phyloP scores from a whole-genome alignment of 1,284 basidiomycete genomes.

The Rhodotorula sp. region DNA sequence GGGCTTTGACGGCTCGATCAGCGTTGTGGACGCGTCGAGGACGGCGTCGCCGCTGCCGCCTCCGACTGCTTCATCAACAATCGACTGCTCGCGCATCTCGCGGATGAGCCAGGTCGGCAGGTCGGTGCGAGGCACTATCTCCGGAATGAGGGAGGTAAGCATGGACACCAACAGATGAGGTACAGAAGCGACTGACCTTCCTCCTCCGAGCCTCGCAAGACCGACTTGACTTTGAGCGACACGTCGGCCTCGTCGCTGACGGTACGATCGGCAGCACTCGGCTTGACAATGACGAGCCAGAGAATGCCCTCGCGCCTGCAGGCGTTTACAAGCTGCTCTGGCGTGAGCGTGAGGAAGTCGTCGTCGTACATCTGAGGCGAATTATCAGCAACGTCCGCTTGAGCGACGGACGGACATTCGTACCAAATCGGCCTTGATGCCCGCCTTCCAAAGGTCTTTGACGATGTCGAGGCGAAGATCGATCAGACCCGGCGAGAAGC shows the following conservation, averaged over 20 bases:
- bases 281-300: slow-evolving; percentile 47
- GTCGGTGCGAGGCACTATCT: slow-evolving; percentile 39
- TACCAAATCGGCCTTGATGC: slow-evolving; percentile 59
- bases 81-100: slow-evolving; percentile 36
- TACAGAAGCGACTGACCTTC: slow-evolving; percentile 17
- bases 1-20: slow-evolving; percentile 19
- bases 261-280: slow-evolving; percentile 21
- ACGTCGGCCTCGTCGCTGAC: slow-evolving; percentile 28
- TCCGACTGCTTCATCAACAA: slow-evolving; percentile 25
- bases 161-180: background rate
- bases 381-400: background rate
- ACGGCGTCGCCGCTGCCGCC: slow-evolving; percentile 17
- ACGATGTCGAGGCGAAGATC: slow-evolving; percentile 55
- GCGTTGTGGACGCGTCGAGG: background rate
- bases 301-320: slow-evolving; percentile 44
- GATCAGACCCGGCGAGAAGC: slow-evolving; percentile 54
- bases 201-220: slow-evolving; percentile 37
- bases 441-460: slow-evolving; percentile 59
- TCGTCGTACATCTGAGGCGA: slow-evolving; percentile 40
- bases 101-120: slow-evolving; percentile 37
- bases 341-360: slow-evolving; percentile 40
- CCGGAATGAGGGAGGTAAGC: background rate
- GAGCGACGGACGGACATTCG: background rate
- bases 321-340: slow-evolving; percentile 42
- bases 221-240: slow-evolving; percentile 40